Evolutionary conservation across 2,329 filamentous ascomycete species (phyloP).

Genomic region (Pyrenophora graminea): DNA sequence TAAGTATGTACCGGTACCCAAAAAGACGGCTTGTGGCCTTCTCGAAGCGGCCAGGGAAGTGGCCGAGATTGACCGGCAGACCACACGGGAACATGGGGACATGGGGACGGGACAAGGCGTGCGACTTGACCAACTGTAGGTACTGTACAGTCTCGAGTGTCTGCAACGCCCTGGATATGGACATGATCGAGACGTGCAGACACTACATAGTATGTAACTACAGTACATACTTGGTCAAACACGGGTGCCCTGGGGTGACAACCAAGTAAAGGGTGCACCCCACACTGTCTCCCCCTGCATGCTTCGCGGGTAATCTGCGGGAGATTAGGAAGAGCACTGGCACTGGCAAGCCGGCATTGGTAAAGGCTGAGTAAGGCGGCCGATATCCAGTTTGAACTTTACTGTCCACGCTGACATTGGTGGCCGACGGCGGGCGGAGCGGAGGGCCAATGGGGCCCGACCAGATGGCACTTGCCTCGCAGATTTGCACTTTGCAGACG

Average conservation of each 20-base stretch:
- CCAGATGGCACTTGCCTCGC: slow-evolving; percentile 4
- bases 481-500: slow-evolving; percentile 4
- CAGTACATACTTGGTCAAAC: neutral
- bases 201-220: neutral
- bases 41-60: too few relatives aligned
- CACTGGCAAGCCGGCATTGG: neutral
- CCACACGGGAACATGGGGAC: too few relatives aligned
- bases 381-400: too few relatives aligned
- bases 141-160: too few relatives aligned
- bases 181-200: neutral
- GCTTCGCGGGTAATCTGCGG: slow-evolving; percentile 26
- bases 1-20: too few relatives aligned
- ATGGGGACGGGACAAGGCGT: too few relatives aligned
- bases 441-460: neutral
- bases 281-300: slow-evolving; percentile 24
- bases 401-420: too few relatives aligned
- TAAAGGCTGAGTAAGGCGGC: too few relatives aligned
- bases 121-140: too few relatives aligned
- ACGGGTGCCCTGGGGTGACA: slow-evolving; percentile 2
- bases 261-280: slow-evolving; percentile 12
- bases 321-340: slow-evolving; percentile 20
- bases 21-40: too few relatives aligned
- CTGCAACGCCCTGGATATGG: too few relatives aligned
- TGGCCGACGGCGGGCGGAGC: slow-evolving; percentile 7
- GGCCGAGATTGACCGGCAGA: too few relatives aligned